These are phyloP conservation scores for Ganoderma meredithae DNA, from an alignment of 1,284 basidiomycete species.

Conservation along the genomic window DNA sequence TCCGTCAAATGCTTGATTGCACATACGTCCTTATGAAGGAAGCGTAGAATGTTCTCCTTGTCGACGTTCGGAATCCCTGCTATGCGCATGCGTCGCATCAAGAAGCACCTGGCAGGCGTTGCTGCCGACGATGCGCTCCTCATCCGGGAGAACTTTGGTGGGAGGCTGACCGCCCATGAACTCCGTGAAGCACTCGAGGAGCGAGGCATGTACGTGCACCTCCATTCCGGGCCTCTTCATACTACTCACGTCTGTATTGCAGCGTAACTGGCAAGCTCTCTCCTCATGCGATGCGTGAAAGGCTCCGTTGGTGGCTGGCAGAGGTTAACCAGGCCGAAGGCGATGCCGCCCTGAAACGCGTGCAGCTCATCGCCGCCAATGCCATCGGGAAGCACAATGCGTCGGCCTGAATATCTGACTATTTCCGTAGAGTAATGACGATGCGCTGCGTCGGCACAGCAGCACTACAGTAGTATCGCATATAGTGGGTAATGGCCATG, in stretches of 20 bases:
- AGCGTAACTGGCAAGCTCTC: constrained; percentile 50
- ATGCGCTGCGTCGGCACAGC: constrained; percentile 7
- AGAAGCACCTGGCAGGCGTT: constrained; percentile 61
- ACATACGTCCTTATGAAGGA: constrained; percentile 8
- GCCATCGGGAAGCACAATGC: constrained; percentile 32
- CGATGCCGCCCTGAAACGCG: constrained; percentile 50
- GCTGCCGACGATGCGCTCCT: constrained; percentile 67
- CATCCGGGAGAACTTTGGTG: constrained; percentile 54
- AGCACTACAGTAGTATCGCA: constrained; percentile 21
- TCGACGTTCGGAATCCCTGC: constrained; percentile 63
- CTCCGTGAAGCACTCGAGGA: constrained; percentile 71
- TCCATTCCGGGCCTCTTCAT: not conserved
- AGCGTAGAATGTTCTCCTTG: constrained; percentile 61
- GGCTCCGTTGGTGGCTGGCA: constrained; percentile 70
- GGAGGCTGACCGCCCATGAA: constrained; percentile 56
- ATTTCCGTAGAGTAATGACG: constrained; percentile 12
- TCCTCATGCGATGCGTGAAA: constrained; percentile 51
- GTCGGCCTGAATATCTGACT: not conserved
- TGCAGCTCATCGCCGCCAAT: constrained; percentile 47
- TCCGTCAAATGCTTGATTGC: not conserved
- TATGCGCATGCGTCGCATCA: constrained; percentile 61
- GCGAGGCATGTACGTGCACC: constrained; percentile 71
- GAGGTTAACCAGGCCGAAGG: constrained; percentile 35
- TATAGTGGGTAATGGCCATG: constrained; percentile 28
- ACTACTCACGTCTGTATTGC: constrained; percentile 4